Conservation (phyloP, 2,329 filamentous ascomycete species). For the Periconia digitata region DNA sequence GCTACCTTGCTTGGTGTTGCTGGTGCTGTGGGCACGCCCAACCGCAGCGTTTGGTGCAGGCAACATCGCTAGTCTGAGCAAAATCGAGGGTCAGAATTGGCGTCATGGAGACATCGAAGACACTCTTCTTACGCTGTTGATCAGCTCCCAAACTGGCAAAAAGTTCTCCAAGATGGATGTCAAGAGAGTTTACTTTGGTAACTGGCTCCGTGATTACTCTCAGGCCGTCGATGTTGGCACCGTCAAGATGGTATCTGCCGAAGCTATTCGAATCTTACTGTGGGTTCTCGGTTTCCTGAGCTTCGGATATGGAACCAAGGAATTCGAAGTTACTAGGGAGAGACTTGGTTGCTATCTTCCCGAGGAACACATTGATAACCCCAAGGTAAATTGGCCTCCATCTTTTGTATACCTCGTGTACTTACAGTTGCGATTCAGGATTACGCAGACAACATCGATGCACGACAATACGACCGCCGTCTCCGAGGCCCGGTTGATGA, state of each 20-base stretch:
- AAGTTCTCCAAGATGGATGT: slow-evolving; percentile 89
- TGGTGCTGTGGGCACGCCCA: slow-evolving; percentile 70
- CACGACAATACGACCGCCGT: slow-evolving; percentile 75
- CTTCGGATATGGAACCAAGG: slow-evolving; percentile 79
- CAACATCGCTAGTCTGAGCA: slow-evolving; percentile 80
- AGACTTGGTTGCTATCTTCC: slow-evolving; percentile 75
- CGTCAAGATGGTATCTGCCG: slow-evolving; percentile 84
- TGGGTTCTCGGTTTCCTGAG: slow-evolving; percentile 89
- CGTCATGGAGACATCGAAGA: slow-evolving; percentile 79
- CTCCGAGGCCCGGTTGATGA: slow-evolving; percentile 84
- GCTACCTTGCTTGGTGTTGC: slow-evolving; percentile 45
- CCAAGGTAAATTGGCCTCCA: slow-evolving; percentile 48
- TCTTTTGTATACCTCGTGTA: not conserved
- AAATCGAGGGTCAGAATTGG: slow-evolving; percentile 80
- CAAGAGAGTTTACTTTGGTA: slow-evolving; percentile 91
- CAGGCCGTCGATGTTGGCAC: slow-evolving; percentile 81
- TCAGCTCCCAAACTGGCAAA: slow-evolving; percentile 67
- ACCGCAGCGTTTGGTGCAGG: slow-evolving; percentile 82
- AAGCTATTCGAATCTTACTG: slow-evolving; percentile 86
- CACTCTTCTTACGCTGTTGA: slow-evolving; percentile 72
- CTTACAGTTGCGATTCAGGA: slow-evolving; percentile 46
- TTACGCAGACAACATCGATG: slow-evolving; percentile 87
- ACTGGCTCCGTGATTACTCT: slow-evolving; percentile 92
- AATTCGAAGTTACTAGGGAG: slow-evolving; percentile 82
- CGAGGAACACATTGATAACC: slow-evolving; percentile 75